Conservation (phyloP, 2,329 filamentous ascomycete genomes). For the Cladophialophora psammophila region DNA sequence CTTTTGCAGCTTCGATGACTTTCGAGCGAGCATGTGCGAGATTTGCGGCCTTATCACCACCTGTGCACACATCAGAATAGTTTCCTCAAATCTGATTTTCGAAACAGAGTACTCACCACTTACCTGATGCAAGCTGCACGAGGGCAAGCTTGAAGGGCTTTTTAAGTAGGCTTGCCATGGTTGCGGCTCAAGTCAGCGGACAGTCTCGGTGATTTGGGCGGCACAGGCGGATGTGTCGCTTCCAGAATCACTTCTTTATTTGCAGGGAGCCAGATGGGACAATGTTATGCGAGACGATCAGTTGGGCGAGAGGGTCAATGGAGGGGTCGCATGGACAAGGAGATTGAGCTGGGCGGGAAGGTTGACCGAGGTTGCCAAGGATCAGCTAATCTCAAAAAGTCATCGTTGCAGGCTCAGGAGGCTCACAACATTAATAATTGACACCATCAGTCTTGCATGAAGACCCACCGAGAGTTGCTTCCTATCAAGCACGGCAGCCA, state of each 20-base stretch:
- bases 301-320: background rate
- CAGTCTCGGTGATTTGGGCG: background rate
- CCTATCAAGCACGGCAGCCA: too few species aligned
- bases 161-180: conserved; percentile 69
- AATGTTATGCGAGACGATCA: background rate
- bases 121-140: conserved; percentile 79
- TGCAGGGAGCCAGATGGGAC: background rate
- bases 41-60: conserved; percentile 84
- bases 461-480: background rate
- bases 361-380: too few species aligned
- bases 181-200: background rate
- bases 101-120: conserved; percentile 31
- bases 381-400: too few species aligned
- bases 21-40: conserved; percentile 80
- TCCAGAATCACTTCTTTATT: background rate
- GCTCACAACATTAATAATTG: too few species aligned
- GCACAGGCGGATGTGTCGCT: background rate
- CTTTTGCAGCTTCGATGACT: conserved; percentile 78
- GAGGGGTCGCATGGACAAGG: too few species aligned
- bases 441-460: background rate
- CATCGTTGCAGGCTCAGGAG: too few species aligned
- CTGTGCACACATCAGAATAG: conserved; percentile 46
- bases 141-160: conserved; percentile 80
- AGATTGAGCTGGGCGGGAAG: conserved; percentile 1
- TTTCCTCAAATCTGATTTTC: background rate